These are phyloP conservation scores for Plasmopara muralis DNA, from an alignment of 352 stramenopile species.

Conservation along the genomic window DNA sequence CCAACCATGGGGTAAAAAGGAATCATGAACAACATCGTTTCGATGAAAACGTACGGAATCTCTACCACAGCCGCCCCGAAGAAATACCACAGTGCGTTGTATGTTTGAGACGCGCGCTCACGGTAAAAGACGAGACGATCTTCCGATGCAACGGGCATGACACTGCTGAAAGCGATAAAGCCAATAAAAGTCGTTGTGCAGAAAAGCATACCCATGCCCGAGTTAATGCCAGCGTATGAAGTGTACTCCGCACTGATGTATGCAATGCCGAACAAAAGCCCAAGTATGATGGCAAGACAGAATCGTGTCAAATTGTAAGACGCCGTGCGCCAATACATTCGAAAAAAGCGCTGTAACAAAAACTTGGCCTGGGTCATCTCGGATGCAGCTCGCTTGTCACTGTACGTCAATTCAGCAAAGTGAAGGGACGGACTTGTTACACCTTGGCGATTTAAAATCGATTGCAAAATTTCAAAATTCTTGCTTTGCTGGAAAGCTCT, in stretches of 20 bases:
- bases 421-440: constrained; percentile 17
- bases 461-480: constrained; percentile 19
- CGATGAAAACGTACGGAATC: constrained; percentile 43
- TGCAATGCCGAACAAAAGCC: constrained; percentile 19
- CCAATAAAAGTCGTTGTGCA: constrained; percentile 56
- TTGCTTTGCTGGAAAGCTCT: constrained; percentile 13
- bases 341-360: constrained; percentile 43
- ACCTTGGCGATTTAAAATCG: constrained; percentile 24
- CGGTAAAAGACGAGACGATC: constrained; percentile 85
- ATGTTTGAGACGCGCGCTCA: constrained; percentile 67
- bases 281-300: constrained; percentile 6
- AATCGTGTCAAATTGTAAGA: constrained; percentile 36
- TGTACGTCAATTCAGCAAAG: constrained; percentile 28
- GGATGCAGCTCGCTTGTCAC: constrained; percentile 25
- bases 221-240: constrained; percentile 24
- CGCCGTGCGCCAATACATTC: constrained; percentile 69
- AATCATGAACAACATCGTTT: constrained; percentile 12
- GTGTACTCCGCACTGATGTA: constrained; percentile 18
- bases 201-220: constrained; percentile 56
- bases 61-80: constrained; percentile 14
- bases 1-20: constrained; percentile 18
- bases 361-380: constrained; percentile 25
- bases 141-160: constrained; percentile 55
- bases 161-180: constrained; percentile 56
- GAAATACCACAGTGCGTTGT: constrained; percentile 25